phyloP scores from a whole-genome alignment of 2,329 filamentous ascomycete species.

The Paracamarosporium sp. region DNA sequence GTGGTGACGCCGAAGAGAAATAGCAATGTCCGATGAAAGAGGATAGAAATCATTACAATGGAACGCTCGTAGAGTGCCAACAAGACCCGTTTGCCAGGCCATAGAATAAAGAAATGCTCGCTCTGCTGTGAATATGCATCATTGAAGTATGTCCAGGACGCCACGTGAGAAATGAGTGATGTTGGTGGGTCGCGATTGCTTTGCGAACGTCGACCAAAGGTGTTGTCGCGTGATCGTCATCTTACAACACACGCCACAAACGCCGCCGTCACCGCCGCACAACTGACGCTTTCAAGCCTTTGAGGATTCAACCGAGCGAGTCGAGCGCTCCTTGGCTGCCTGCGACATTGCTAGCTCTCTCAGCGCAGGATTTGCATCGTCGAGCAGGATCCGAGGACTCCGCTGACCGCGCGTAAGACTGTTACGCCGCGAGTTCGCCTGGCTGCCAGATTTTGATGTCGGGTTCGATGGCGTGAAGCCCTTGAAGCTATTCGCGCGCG shows the following conservation, averaged over 20 bases:
- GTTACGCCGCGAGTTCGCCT: slow-evolving; percentile 30
- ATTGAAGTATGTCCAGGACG: not conserved
- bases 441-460: slow-evolving; percentile 25
- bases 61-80: not conserved
- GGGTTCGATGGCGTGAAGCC: slow-evolving; percentile 25
- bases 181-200: not conserved
- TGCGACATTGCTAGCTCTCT: slow-evolving; percentile 35
- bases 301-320: not conserved
- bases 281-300: not conserved
- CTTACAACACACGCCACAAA: not conserved
- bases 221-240: not conserved
- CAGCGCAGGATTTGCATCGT: slow-evolving; percentile 35
- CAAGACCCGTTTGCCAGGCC: not conserved
- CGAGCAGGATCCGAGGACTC: slow-evolving; percentile 37
- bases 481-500: slow-evolving; percentile 38
- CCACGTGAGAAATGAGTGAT: not conserved
- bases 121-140: not conserved
- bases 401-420: slow-evolving; percentile 31
- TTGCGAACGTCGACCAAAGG: not conserved
- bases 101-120: not conserved
- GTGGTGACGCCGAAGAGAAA: not conserved
- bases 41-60: not conserved
- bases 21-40: not conserved
- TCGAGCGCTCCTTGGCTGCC: slow-evolving; percentile 19
- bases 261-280: not conserved